Base-by-base conservation (phyloP, 2,329 filamentous ascomycete genomes). In the Sporothrix mexicana region DNA sequence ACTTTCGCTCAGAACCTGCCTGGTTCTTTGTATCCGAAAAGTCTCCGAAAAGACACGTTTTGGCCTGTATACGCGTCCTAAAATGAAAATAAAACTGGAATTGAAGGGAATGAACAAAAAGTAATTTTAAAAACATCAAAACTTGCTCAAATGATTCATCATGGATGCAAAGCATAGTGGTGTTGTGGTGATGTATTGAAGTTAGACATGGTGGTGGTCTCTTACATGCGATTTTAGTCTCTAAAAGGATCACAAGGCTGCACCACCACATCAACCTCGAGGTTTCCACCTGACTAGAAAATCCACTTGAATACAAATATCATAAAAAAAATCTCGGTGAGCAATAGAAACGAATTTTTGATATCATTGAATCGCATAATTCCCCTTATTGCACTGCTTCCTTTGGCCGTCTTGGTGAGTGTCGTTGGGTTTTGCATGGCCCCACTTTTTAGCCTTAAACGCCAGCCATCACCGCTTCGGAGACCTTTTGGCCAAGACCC, bases 21-120 rank as follows among this genome's bases (percentile, higher is more conserved):
- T 66, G 41, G 61, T 47, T 66, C 61, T 71, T 53, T 53, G 69
- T 71, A 17, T n/a, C 69, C 69, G 69, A 66, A 71, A 71, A 55
- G 57, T 71, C 59, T 53, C 74, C 72, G 69, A 69, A 51, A 51
- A 13, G 15, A 10, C 45, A 51, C 15, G n/a, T 36, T 36, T 30
- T 67, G 61, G 61, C 61, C 41, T 45, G 61, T 66, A 23, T 12
- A 67, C 45, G 64, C 13, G 20, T 49, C 45, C 3, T 15, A 10
- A 45, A 62, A 45, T 12, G 36, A 51, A 5, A 51, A 49, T 30
- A 6, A 36, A 51, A 36, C 15, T 30, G 20, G 4, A 51, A 51
- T 23, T 17, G 2, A 36, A 12, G 2, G 4, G 15, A 51, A 20
- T 49, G 2, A 6, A 51, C 13, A 36, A 36, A 30, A 30, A 6